Base-by-base conservation (phyloP, 2,329 filamentous ascomycete genomes). In the Xylaria sp. region DNA sequence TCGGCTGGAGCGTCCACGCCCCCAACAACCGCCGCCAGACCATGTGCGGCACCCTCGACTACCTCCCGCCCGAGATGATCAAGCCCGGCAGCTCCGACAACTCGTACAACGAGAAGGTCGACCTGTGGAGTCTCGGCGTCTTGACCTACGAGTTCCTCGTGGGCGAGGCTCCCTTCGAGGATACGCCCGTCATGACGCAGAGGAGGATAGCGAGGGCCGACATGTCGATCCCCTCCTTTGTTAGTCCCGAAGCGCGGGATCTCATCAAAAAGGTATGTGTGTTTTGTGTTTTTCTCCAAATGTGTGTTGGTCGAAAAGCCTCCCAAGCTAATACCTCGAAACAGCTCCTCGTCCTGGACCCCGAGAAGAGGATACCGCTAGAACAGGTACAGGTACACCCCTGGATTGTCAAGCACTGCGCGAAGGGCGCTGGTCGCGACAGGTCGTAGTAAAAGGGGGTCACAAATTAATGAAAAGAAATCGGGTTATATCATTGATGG, bases 11-110 rank as follows among this genome's bases (percentile, higher is more conserved):
- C 78, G 96, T 98, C 3, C 96, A 99, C 80, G 96, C 96, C 5
- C 96, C 96, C 31, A 97, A 97, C 80, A 96, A 95, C 82, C 86
- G 96, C 73, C 87, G 96, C 69, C 91, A 94, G 76, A 99, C 96
- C 63, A 94, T 98, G 89, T 99, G 96, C 79, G 96, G 96, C 70
- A 99, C 96, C 20, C 88, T 98, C 47, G 96, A 99, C 81, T 99
- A 99, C 79, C 87, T 99, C 17, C 96, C 96, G 2, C 96, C 96
- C 4, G 96, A 99, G 89, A 99, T 99, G 96, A 87, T 98, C 79
- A 92, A 91, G 79, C 88, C 90, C 3, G 91, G 92, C 50, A 86
- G 87, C 72, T 87, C 90, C 73, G 92, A 96, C 75, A 97, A 96
- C 81, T 96, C 87, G 77, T 98, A 98, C 81, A 92, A 88, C 66